Evolutionary conservation across 306 rosid species (phyloP), one percentile per base, ranked within the genome.

Genomic region (Ceratonia siliqua): DNA sequence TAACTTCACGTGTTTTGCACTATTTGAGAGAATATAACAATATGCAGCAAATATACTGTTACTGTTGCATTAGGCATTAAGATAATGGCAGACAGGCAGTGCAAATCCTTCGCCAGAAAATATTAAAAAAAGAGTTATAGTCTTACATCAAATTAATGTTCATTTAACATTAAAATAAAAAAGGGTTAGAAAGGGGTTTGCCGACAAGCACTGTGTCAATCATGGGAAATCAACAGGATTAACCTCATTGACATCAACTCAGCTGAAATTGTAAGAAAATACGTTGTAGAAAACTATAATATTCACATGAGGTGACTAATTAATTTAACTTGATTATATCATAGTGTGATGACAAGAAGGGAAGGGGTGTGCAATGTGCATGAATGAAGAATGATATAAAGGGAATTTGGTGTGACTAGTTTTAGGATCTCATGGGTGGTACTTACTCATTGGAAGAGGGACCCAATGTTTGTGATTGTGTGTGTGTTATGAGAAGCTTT

Each of bases 191-290:
- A 77, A 78, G 72, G 84, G 89, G 38, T 75, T 50, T 67, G 84
- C 86, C 89, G 89, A 82, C 89, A 61, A 46, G 22, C 61, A 68
- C 72, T 82, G 68, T 78, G 14, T 2, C 46, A 13, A 74, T 70
- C 27, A 30, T 64, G 62, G 58, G 77, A 33, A 18, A 66, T 62
- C 54, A 41, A 76, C 55, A 38, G 54, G 66, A 77, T 62, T 66
- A 35, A 30, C 46, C 30, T 39, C 13, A 20, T 52, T 68, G 62
- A 18, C 53, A 61, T 61, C 64, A 70, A 18, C 6, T 63, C 46
- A 58, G 5, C 63, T 5, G 14, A 63, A 72, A 62, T 22, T 27
- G 33, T 11, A 3, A 52, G 36, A 39, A 49, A 28, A 27, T 64
- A 8, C 21, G 58, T 22, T 45, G 41, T 45, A 65, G 32, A 64